These are phyloP conservation scores for Fusarium piperis DNA, from an alignment of 2,329 filamentous ascomycete species.

Conservation along the genomic window DNA sequence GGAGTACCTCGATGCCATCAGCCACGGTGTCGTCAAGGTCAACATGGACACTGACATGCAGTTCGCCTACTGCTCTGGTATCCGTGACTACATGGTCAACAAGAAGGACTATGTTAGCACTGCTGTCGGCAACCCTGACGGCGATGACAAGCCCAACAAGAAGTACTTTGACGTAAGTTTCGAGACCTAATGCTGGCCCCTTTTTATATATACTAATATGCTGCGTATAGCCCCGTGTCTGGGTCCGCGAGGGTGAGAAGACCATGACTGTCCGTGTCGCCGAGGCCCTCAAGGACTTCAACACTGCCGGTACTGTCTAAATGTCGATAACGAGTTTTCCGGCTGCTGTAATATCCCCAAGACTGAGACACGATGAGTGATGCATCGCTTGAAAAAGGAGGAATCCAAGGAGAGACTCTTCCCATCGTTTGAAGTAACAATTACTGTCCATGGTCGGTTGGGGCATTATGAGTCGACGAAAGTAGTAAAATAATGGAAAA, in stretches of 20 bases:
- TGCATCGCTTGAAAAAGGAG: slow-evolving; percentile 28
- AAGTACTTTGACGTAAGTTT: slow-evolving; percentile 77
- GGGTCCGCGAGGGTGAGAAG: slow-evolving; percentile 98
- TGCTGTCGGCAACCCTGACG: slow-evolving; percentile 94
- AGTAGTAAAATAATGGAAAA: slow-evolving; percentile 38
- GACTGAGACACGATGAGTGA: slow-evolving; percentile 24
- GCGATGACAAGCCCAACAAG: slow-evolving; percentile 99
- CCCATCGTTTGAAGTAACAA: slow-evolving; percentile 20
- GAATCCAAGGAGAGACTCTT: slow-evolving; percentile 7
- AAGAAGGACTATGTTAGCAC: slow-evolving; percentile 95
- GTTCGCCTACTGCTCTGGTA: slow-evolving; percentile 90
- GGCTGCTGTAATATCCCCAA: slow-evolving; percentile 30
- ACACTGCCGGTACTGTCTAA: slow-evolving; percentile 57
- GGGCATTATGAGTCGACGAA: slow-evolving; percentile 32
- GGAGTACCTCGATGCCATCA: slow-evolving; percentile 90
- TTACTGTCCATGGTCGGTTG: slow-evolving; percentile 28
- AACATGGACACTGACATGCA: slow-evolving; percentile 99
- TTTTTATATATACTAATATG: slow-evolving; percentile 1
- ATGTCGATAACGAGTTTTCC: slow-evolving; percentile 8
- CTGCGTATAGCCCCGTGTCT: slow-evolving; percentile 78
- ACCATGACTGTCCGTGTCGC: slow-evolving; percentile 86
- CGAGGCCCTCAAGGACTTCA: slow-evolving; percentile 91
- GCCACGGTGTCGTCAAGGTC: slow-evolving; percentile 97
- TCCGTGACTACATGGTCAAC: slow-evolving; percentile 92
- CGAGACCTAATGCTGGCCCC: not conserved